phyloP scores from a whole-genome alignment of 805 yeast species.

The Blastobotrys parvus region DNA sequence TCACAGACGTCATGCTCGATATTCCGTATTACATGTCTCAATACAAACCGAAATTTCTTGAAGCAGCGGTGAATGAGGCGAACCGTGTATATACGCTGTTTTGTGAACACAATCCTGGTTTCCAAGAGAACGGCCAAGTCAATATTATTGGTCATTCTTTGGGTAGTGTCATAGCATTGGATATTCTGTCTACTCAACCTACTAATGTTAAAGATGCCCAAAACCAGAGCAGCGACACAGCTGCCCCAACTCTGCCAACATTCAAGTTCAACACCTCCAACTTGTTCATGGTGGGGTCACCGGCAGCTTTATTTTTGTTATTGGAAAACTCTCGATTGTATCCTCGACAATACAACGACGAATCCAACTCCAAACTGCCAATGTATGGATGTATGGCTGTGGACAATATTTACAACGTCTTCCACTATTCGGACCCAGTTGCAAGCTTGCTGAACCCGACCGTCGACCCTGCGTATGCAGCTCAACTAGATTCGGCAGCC shows the following conservation, averaged over 20 bases:
- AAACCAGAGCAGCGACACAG: constrained; percentile 20
- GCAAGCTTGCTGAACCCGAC: constrained; percentile 85
- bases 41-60: constrained; percentile 54
- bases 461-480: constrained; percentile 35
- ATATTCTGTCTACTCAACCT: constrained; percentile 45
- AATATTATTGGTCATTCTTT: constrained; percentile 89
- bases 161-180: constrained; percentile 79
- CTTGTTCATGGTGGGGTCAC: constrained; percentile 77
- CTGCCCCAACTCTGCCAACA: too few relatives aligned
- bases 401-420: constrained; percentile 65
- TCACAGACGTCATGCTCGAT: constrained; percentile 84
- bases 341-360: constrained; percentile 21
- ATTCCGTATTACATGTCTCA: constrained; percentile 69
- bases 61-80: constrained; percentile 60
- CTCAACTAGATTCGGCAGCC: constrained; percentile 20
- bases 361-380: constrained; percentile 6
- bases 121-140: constrained; percentile 40
- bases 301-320: constrained; percentile 63
- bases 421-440: constrained; percentile 87
- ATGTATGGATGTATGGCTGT: constrained; percentile 51
- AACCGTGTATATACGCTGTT: constrained; percentile 61
- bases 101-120: constrained; percentile 58
- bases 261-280: constrained; percentile 66
- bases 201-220: constrained; percentile 21
- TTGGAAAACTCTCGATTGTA: constrained; percentile 22